Percentiles rank a stretch among this genome's conserved stretches.
These are phyloP conservation scores for Umbelopsis sp. DNA, from an alignment of 192 early-diverging fungal species.

Conservation along the genomic window DNA sequence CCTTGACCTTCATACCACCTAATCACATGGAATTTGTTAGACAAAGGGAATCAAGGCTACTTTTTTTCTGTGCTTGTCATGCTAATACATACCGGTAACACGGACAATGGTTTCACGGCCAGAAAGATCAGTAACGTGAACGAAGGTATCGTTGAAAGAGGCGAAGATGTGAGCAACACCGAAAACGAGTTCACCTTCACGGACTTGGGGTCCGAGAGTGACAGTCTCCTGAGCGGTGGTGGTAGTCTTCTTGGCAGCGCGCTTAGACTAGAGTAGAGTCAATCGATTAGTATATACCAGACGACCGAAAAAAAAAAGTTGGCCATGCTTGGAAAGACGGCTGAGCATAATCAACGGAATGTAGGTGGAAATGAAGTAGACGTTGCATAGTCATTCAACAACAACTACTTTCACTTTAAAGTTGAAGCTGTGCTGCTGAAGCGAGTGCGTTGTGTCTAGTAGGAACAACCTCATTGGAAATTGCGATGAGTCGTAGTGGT, in stretches of 20 bases:
- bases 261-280: conserved; percentile 33
- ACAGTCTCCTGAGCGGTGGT: conserved; percentile 83
- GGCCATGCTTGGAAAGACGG: neutral
- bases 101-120: conserved; percentile 99
- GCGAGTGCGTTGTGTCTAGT: too few species aligned
- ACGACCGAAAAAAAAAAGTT: neutral
- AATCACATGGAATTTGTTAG: neutral
- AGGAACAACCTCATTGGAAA: neutral
- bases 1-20: conserved; percentile 99
- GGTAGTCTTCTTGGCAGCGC: conserved; percentile 67
- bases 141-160: conserved; percentile 99
- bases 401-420: neutral
- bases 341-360: neutral
- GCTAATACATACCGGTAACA: conserved; percentile 82
- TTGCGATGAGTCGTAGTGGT: neutral
- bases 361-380: neutral
- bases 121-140: conserved; percentile 99
- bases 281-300: neutral
- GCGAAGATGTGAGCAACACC: conserved; percentile 99
- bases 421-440: too few species aligned
- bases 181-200: conserved; percentile 97
- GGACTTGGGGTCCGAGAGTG: conserved; percentile 95
- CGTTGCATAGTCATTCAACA: neutral
- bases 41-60: conserved; percentile 32
- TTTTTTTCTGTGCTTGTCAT: conserved; percentile 52